phyloP scores from a whole-genome alignment of 768 basidiomycete species.

The Termitomyces sp. region DNA sequence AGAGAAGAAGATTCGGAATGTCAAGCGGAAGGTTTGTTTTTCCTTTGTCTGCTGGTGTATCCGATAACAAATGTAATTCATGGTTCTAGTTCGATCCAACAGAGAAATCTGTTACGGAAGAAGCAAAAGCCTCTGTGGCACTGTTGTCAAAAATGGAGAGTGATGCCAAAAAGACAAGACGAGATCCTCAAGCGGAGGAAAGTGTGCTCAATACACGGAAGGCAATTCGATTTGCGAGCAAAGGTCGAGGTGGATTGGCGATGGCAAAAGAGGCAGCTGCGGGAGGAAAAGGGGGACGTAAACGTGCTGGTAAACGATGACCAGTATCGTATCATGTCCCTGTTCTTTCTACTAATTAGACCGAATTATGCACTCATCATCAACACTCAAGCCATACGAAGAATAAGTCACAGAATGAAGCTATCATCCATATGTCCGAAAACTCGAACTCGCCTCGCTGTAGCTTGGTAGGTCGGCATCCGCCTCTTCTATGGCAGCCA shows the following conservation, averaged over 20 bases:
- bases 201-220: constrained; percentile 82
- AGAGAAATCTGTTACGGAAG: constrained; percentile 56
- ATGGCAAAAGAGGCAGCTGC: constrained; percentile 40
- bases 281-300: constrained; percentile 22
- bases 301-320: constrained; percentile 22
- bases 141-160: constrained; percentile 77
- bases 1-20: constrained; percentile 81
- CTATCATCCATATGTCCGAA: background rate
- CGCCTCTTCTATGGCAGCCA: constrained; percentile 25
- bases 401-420: background rate
- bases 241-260: constrained; percentile 59
- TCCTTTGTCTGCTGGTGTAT: background rate
- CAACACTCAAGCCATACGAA: background rate
- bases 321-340: constrained; percentile 1
- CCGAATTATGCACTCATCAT: background rate
- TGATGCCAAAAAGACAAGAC: constrained; percentile 58
- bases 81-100: constrained; percentile 73
- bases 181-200: constrained; percentile 38
- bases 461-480: constrained; percentile 43
- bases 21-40: constrained; percentile 85
- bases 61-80: background rate
- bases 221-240: constrained; percentile 74
- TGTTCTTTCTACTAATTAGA: background rate
- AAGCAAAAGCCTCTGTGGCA: constrained; percentile 69
- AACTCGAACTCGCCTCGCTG: constrained; percentile 1